phyloP scores from a whole-genome alignment of 371 early-diverging fungal genomes.

The Actinomortierella ambigua region DNA sequence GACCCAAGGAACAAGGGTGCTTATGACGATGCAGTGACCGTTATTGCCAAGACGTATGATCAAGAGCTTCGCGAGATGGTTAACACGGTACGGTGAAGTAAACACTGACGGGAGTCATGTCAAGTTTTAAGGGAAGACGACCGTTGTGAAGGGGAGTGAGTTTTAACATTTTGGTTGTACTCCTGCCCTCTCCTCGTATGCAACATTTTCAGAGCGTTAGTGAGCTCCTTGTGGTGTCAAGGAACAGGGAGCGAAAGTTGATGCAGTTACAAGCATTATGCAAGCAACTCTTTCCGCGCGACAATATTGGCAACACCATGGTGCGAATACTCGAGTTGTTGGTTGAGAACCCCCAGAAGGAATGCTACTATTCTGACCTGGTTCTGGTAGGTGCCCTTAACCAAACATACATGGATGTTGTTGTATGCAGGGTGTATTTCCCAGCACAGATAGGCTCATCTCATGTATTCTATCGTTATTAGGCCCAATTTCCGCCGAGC shows the following conservation, averaged over 20 bases:
- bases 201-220: slow-evolving; percentile 24
- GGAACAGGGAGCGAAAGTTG: slow-evolving; percentile 22
- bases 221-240: slow-evolving; percentile 13
- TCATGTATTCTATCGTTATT: background rate
- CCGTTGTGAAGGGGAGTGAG: no score
- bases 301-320: slow-evolving; percentile 35
- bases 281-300: slow-evolving; percentile 36
- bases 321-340: slow-evolving; percentile 25
- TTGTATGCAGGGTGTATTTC: no score
- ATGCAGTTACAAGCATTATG: slow-evolving; percentile 36
- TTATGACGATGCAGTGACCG: slow-evolving; percentile 19
- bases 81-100: slow-evolving; percentile 8
- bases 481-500: slow-evolving; percentile 30
- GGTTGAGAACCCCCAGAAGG: slow-evolving; percentile 17
- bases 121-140: no score
- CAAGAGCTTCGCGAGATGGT: slow-evolving; percentile 22
- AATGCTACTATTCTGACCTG: slow-evolving; percentile 25
- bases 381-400: slow-evolving; percentile 20
- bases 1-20: slow-evolving; percentile 18
- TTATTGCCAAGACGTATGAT: slow-evolving; percentile 12
- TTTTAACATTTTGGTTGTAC: background rate
- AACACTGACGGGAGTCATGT: no score
- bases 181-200: background rate
- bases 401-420: no score
- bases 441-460: no score